Base-by-base conservation (phyloP, 345 rosid genomes). In the Punica granatum region DNA sequence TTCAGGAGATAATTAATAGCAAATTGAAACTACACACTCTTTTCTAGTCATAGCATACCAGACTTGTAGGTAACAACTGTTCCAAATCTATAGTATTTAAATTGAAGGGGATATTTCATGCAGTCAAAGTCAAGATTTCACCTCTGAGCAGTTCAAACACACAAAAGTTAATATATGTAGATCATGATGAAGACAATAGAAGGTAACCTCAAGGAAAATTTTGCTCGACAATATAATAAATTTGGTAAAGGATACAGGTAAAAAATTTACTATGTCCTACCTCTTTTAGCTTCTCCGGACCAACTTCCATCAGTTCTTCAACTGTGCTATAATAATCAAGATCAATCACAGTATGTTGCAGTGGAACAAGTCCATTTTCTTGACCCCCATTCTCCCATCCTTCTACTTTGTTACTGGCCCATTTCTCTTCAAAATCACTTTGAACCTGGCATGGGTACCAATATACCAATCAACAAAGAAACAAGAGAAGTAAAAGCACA, bases 201-300 rank as follows among this genome's bases (percentile, higher is more conserved):
- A 48, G 54, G 25, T n/a, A 5, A 1, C 42, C 42, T 13, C 7
- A 37, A 37, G 6, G 42, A 37, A 37, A 37, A 37, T 51, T 23
- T 6, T n/a, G 5, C 14, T 26, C 11, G 25, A 54, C 30, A 25
- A 54, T 2, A 3, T 56, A 6, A 25, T 28, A 10, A 21, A 21
- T 49, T 49, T 54, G 23, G 6, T 54, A 25, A 4, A 54, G 33
- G 33, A 54, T 2, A 56, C 4, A n/a, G 7, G 7, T 56, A 56
- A 56, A 56, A 30, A 5, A n/a, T 1, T 26, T 30, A 21, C 28
- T 51, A 6, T 51, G 58, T 64, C 78, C 71, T 74, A 88, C 96
- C 88, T 88, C 94, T 76, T 91, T 94, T 32, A 92, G 76, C 85
- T 83, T 89, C 79, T 88, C 97, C 71, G 98, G 86, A 72, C 98